phyloP scores from a whole-genome alignment of 2,329 filamentous ascomycete species.

The Aureobasidium sp. region DNA sequence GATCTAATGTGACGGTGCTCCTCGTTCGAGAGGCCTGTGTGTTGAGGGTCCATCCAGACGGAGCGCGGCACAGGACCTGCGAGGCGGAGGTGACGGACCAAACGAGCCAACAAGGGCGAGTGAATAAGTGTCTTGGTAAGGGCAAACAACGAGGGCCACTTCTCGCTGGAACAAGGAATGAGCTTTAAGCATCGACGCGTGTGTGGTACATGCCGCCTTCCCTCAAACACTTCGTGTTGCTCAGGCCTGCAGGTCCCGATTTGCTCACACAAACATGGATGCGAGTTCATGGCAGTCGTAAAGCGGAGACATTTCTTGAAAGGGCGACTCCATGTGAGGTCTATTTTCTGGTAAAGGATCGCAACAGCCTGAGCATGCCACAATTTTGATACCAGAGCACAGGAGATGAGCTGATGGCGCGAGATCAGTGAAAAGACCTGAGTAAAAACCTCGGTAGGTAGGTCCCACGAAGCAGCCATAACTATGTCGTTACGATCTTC shows the following conservation, averaged over 20 bases:
- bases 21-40: not conserved
- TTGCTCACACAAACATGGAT: not conserved
- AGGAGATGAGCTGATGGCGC: not conserved
- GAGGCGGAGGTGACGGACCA: not conserved
- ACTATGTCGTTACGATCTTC: no score
- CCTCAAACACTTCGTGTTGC: not conserved
- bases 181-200: no score
- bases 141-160: not conserved
- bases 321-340: not conserved
- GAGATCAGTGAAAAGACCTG: not conserved
- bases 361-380: not conserved
- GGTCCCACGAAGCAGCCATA: not conserved
- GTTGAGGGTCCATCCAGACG: not conserved
- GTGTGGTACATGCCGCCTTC: no score
- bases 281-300: not conserved
- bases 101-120: not conserved
- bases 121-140: not conserved
- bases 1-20: not conserved
- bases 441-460: not conserved
- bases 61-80: not conserved
- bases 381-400: not conserved
- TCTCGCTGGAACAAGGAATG: not conserved
- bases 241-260: not conserved
- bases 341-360: not conserved
- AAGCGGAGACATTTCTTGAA: not conserved